phyloP scores from a whole-genome alignment of 257 asterid genomes.

The Solanum bulbocastanum region DNA sequence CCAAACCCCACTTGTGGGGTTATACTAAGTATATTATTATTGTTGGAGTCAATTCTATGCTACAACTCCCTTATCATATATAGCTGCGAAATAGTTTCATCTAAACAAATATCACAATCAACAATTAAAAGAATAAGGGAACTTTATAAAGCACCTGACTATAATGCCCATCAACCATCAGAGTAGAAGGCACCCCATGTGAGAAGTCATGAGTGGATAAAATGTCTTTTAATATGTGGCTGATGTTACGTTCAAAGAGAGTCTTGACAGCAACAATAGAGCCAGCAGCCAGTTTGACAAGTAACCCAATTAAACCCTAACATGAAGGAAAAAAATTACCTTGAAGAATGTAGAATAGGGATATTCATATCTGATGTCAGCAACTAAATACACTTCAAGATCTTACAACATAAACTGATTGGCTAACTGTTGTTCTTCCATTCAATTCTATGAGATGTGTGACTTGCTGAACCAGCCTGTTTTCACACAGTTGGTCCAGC shows the following conservation, averaged over 20 bases:
- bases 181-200: conserved; percentile 48
- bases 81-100: not conserved
- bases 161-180: conserved; percentile 52
- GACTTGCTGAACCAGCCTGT: conserved; percentile 67
- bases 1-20: not conserved
- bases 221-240: conserved; percentile 59
- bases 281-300: conserved; percentile 70
- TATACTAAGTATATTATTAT: not conserved
- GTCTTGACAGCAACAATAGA: conserved; percentile 66
- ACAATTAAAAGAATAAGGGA: not conserved
- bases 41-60: not conserved
- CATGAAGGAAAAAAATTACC: conserved; percentile 15
- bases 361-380: not conserved
- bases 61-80: not conserved
- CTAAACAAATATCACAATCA: not conserved
- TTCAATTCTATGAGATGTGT: conserved; percentile 62
- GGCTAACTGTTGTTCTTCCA: conserved; percentile 60
- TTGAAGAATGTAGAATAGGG: not conserved
- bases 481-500: conserved; percentile 79
- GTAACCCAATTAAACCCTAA: conserved; percentile 87
- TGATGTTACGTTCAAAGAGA: conserved; percentile 69
- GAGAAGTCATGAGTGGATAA: conserved; percentile 46
- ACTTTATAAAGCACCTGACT: conserved; percentile 36
- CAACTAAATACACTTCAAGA: not conserved
- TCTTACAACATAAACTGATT: conserved; percentile 64